Base-by-base conservation (phyloP, 2,329 filamentous ascomycete genomes). In the Byssoonygena ceratinophila region DNA sequence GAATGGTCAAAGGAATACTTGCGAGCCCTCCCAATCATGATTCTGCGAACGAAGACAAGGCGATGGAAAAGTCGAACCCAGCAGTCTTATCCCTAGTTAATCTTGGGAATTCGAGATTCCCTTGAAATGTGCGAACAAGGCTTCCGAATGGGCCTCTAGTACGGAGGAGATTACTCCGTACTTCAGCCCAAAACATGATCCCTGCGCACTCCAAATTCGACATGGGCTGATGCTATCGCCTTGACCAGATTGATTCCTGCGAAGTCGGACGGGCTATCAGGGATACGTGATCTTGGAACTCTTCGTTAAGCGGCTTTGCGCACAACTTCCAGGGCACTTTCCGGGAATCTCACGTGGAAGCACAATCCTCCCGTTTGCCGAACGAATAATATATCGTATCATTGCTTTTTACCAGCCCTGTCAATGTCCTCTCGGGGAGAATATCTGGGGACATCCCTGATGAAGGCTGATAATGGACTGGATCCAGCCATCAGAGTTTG, bases 351-450 rank as follows among this genome's bases (percentile, higher is more conserved):
- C n/a, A n/a, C n/a, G n/a, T n/a, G n/a, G n/a, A n/a, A n/a, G n/a
- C n/a, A n/a, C n/a, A n/a, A n/a, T n/a, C n/a, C n/a, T n/a, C n/a
- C n/a, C n/a, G n/a, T n/a, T n/a, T n/a, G n/a, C n/a, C n/a, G n/a
- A n/a, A n/a, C n/a, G n/a, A n/a, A n/a, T n/a, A n/a, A n/a, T n/a
- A n/a, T 23, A n/a, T 44, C 1, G 40, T 29, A 1, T 29, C 25
- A 16, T 44, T 44, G 22, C 40, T 44, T 44, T 44, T 44, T 29
- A 8, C 40, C 40, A 44, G 40, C 40, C 40, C 16, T 44, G 40
- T n/a, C 8, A 18, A 29, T 29, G 40, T 16, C 40, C 4, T 12
- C 20, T 11, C 8, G 11, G 23, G 20, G 23, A 27, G n/a, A 8
- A 14, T 11, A 34, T 34, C 23, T 16, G 18, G 29, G 44, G 44